Evolutionary conservation across 345 rosid species (phyloP), one percentile per base, ranked within the genome.

Genomic region (Geranium brycei): DNA sequence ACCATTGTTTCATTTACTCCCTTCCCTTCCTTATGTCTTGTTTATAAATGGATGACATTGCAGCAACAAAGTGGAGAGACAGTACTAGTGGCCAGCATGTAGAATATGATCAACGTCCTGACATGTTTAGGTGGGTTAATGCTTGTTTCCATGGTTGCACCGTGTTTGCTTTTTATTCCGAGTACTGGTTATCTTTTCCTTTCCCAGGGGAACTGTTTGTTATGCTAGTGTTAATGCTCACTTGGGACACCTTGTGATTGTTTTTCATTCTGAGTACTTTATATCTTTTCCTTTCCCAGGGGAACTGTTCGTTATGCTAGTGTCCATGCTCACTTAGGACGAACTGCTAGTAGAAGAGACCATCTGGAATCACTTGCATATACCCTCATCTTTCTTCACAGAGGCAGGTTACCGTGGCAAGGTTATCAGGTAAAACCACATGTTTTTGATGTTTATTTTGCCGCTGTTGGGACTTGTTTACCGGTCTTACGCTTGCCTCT

Each of bases 91-190:
- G 74, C 31, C 62, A 55, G 35, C 74, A 71, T 66, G 70, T 71
- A 17, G 74, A 71, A 13, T 71, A 71, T 57, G 74, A 71, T 58
- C 74, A 71, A 58, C 66, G 66, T 57, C 74, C 74, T 10, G 74
- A 71, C 62, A 69, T 71, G 40, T 71, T 71, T 62, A 62, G 73
- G 73, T 70, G 15, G 53, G 53, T 47, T 8, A 47, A 47, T 47
- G 53, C 3, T 47, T 47, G 53, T 47, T 3, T 47, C 15, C 53
- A 47, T 47, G 53, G 53, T 47, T 47, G 53, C 53, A 47, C 53
- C 15, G 11, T 2, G 12, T 11, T 8, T 47, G 41, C 10, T 35
- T 13, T 6, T 47, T 13, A 47, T 47, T 47, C 53, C 1, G 13
- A 47, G 15, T 47, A 47, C 53, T 35, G 53, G 3, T 0, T 47